These are phyloP conservation scores for Xylariomycetidae sp. DNA, from an alignment of 2,329 filamentous ascomycete species.

Conservation along the genomic window DNA sequence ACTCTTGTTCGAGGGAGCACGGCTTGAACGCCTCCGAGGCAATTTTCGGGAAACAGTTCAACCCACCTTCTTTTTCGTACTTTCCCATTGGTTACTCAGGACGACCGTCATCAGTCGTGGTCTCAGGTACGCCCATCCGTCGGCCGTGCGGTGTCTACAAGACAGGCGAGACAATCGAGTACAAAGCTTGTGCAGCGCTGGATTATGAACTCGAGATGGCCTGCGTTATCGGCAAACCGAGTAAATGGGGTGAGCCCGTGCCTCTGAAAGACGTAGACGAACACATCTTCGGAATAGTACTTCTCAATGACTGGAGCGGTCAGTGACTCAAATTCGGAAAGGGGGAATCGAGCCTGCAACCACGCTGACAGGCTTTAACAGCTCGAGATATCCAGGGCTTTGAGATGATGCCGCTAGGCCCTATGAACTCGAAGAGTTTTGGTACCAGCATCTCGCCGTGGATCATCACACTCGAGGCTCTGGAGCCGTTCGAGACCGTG, in stretches of 20 bases:
- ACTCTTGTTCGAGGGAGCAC: conserved; percentile 50
- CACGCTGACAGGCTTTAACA: conserved; percentile 8
- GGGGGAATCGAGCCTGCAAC: neutral
- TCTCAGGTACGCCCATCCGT: conserved; percentile 20
- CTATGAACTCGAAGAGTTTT: conserved; percentile 58
- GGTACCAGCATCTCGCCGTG: conserved; percentile 57
- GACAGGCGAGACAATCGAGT: conserved; percentile 13
- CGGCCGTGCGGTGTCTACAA: conserved; percentile 18
- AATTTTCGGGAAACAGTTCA: conserved; percentile 13
- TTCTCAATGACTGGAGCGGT: conserved; percentile 59
- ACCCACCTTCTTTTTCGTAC: conserved; percentile 14
- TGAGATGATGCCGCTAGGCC: conserved; percentile 58
- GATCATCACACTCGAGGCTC: conserved; percentile 56
- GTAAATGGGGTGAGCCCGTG: conserved; percentile 31
- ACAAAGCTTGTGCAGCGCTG: conserved; percentile 25
- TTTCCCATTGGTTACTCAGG: conserved; percentile 16
- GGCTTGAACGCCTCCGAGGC: conserved; percentile 41
- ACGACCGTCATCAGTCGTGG: conserved; percentile 16
- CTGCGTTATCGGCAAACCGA: conserved; percentile 37
- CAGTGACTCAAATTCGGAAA: conserved; percentile 14
- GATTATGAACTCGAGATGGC: conserved; percentile 43
- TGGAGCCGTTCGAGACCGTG: conserved; percentile 53
- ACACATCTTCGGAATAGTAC: conserved; percentile 58
- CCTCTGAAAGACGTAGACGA: conserved; percentile 45
- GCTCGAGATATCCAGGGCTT: conserved; percentile 58